Evolutionary conservation across 164 flowering plant genomes (phyloP).

Genomic region (grape (Vitis vinifera)): DNA sequence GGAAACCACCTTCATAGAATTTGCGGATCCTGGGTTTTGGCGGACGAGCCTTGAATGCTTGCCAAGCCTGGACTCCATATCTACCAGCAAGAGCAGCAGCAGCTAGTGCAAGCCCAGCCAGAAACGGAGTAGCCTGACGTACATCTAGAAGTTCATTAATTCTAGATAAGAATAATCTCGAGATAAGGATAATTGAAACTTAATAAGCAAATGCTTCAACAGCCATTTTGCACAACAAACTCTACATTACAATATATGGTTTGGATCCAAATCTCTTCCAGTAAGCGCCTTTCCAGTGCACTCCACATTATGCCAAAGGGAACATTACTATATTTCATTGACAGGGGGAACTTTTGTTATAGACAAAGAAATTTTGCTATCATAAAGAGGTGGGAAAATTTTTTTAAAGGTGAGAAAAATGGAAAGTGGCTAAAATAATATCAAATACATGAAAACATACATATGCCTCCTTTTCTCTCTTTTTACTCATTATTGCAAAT

Average conservation of each 20-base stretch:
- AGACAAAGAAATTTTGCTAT: too few relatives aligned
- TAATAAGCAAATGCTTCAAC: not conserved
- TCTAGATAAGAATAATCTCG: slow-evolving; percentile 5
- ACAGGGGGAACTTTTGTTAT: too few relatives aligned
- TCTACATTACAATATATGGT: not conserved
- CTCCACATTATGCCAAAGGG: not conserved
- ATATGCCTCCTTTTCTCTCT: too few relatives aligned
- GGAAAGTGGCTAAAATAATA: too few relatives aligned
- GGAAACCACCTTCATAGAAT: slow-evolving; percentile 50
- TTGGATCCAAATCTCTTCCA: not conserved
- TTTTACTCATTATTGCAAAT: too few relatives aligned
- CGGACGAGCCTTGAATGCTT: slow-evolving; percentile 38
- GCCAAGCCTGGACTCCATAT: slow-evolving; percentile 51
- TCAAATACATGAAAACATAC: too few relatives aligned
- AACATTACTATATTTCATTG: not conserved
- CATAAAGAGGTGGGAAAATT: too few relatives aligned
- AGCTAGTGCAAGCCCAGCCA: slow-evolving; percentile 46
- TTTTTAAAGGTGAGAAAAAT: too few relatives aligned
- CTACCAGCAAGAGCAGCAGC: slow-evolving; percentile 48
- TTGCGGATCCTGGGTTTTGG: slow-evolving; percentile 31
- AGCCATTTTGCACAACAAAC: not conserved
- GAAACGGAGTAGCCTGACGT: slow-evolving; percentile 40
- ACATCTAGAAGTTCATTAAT: not conserved
- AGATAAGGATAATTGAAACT: not conserved
- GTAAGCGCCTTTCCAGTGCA: not conserved